Percentiles rank a stretch among this genome's conserved stretches.
Conservation (phyloP, 2,329 filamentous ascomycete genomes). For the Aureobasidium lini region DNA sequence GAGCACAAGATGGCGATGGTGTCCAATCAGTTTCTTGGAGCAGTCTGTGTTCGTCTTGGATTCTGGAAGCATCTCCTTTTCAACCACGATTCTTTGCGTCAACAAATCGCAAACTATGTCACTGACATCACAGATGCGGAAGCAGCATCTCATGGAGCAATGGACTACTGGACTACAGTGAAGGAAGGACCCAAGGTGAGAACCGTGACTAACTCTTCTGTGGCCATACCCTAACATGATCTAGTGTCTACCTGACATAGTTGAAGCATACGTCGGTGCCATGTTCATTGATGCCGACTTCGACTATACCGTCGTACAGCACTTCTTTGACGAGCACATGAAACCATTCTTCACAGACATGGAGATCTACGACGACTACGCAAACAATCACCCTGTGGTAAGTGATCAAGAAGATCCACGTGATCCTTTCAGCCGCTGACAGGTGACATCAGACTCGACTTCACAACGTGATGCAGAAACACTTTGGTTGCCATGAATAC, state of each 20-base stretch:
- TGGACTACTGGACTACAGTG: slow-evolving; percentile 63
- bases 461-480: slow-evolving; percentile 53
- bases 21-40: slow-evolving; percentile 87
- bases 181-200: slow-evolving; percentile 56
- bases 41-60: slow-evolving; percentile 67
- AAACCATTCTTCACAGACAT: slow-evolving; percentile 78
- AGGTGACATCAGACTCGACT: slow-evolving; percentile 50
- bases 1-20: slow-evolving; percentile 99
- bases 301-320: slow-evolving; percentile 62
- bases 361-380: slow-evolving; percentile 77
- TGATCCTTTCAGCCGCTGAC: background rate
- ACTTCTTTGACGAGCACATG: slow-evolving; percentile 71
- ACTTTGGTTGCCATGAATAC: slow-evolving; percentile 59
- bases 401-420: background rate
- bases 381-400: slow-evolving; percentile 71
- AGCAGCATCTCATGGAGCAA: slow-evolving; percentile 40
- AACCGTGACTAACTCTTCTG: too few species aligned
- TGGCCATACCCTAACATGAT: background rate
- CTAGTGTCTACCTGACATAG: slow-evolving; percentile 66
- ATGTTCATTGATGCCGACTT: slow-evolving; percentile 86
- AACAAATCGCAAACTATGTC: slow-evolving; percentile 49
- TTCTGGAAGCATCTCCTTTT: slow-evolving; percentile 66
- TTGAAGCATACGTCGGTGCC: slow-evolving; percentile 84
- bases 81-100: slow-evolving; percentile 42
- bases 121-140: slow-evolving; percentile 50